Evolutionary conservation across 345 rosid genomes (phyloP), one percentile per base, ranked within the genome.

Genomic region (Arabis alpina): DNA sequence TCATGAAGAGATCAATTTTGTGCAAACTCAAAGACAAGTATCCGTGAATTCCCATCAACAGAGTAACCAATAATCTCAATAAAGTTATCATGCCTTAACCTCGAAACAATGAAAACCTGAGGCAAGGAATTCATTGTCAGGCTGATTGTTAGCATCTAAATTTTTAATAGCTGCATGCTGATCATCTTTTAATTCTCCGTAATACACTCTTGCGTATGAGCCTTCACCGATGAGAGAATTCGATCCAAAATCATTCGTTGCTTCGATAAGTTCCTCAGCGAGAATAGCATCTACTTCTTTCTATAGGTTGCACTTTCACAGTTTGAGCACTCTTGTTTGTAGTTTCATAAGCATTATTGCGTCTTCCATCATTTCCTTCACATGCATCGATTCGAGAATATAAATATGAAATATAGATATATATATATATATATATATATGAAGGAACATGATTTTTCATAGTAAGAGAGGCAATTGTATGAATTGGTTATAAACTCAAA

Each of bases 1-100:
- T 88, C 93, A 82, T 88, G 88, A 49, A 88, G 86, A 41, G 93
- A 88, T 53, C 93, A 91, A 81, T 82, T 86, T 47, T 83, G 77
- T 6, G 93, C 93, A 79, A 86, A 86, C 66, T 84, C 93, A 54
- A 84, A 84, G 45, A 85, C 85, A 66, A 88, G 91, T 76, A 86
- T 75, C 41, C 88, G 81, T 15, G 86, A 78, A 74, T 40, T 79
- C 70, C 88, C 93, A 64, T 82, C 90, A 61, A 86, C 83, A 80
- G 81, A 86, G 79, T 88, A 88, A 47, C 88, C 93, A 56, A 82
- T 87, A 72, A 88, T 69, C 53, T 85, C 84, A 40, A 87, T 87
- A 76, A 84, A 76, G 75, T 85, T 84, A 37, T 80, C 88, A 71
- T 85, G 79, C 74, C 79, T 86, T 80, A 88, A 66, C 76, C 87